phyloP scores from a whole-genome alignment of 1,284 basidiomycete genomes.

The Cryptococcus amylolentus region DNA sequence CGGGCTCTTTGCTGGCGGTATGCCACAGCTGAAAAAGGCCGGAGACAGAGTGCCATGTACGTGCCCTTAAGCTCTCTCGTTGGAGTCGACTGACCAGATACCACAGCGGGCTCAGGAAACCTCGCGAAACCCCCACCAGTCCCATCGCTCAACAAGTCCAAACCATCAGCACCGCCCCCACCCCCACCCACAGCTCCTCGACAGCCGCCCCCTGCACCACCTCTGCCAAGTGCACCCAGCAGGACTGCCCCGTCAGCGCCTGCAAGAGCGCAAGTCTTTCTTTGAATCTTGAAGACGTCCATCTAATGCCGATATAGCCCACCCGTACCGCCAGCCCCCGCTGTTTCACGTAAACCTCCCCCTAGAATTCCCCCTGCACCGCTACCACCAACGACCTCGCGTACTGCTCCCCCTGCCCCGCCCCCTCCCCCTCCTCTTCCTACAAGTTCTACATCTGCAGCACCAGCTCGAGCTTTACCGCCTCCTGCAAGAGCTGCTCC shows the following conservation, averaged over 20 bases:
- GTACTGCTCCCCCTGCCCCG: conserved; percentile 14
- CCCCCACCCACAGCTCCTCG: conserved; percentile 18
- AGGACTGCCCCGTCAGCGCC: conserved; percentile 34
- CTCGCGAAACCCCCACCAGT: conserved; percentile 30
- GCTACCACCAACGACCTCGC: conserved; percentile 20
- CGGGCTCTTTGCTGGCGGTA: conserved; percentile 80
- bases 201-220: conserved; percentile 20
- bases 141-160: conserved; percentile 16
- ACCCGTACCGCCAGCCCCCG: conserved; percentile 19
- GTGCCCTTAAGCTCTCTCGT: neutral
- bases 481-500: conserved; percentile 66
- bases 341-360: conserved; percentile 18
- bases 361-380: conserved; percentile 9
- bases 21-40: conserved; percentile 80
- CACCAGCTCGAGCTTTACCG: conserved; percentile 65
- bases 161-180: conserved; percentile 16
- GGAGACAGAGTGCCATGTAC: conserved; percentile 49
- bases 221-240: conserved; percentile 11
- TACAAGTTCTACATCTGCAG: conserved; percentile 9
- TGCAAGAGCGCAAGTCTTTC: conserved; percentile 11
- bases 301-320: conserved; percentile 52
- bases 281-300: neutral
- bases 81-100: neutral
- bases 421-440: conserved; percentile 22
- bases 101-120: conserved; percentile 14